phyloP scores from a whole-genome alignment of 441 rosid genomes.

The Populus tomentosa region DNA sequence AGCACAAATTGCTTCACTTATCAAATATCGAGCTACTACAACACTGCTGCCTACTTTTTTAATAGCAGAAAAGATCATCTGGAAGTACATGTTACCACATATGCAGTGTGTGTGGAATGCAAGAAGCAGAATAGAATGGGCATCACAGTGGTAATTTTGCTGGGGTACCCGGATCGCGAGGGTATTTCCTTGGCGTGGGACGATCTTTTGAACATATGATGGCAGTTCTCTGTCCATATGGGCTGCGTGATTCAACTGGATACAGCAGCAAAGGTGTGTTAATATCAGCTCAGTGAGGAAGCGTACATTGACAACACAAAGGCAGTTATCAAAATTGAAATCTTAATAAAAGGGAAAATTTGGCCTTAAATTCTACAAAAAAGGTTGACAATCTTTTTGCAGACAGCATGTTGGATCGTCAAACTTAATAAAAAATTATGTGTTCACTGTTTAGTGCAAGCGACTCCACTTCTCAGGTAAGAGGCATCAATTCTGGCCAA shows the following conservation, averaged over 20 bases:
- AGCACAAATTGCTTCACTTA: background rate
- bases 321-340: slow-evolving; percentile 7
- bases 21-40: background rate
- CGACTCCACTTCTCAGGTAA: background rate
- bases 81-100: background rate
- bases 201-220: slow-evolving; percentile 59
- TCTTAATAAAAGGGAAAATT: background rate
- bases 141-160: slow-evolving; percentile 62
- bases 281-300: slow-evolving; percentile 13
- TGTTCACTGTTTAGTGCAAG: background rate
- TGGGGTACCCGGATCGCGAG: slow-evolving; percentile 82
- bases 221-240: slow-evolving; percentile 75
- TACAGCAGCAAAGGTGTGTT: background rate
- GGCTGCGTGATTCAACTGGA: slow-evolving; percentile 86
- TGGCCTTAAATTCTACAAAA: background rate
- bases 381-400: background rate
- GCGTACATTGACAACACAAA: slow-evolving; percentile 1
- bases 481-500: background rate
- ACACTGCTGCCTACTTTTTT: background rate
- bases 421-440: background rate
- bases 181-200: slow-evolving; percentile 66
- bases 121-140: background rate
- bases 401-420: background rate
- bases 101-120: background rate
- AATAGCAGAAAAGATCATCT: background rate